phyloP scores from a whole-genome alignment of 129 eudicot genomes.

The Flaveria sonorensis region DNA sequence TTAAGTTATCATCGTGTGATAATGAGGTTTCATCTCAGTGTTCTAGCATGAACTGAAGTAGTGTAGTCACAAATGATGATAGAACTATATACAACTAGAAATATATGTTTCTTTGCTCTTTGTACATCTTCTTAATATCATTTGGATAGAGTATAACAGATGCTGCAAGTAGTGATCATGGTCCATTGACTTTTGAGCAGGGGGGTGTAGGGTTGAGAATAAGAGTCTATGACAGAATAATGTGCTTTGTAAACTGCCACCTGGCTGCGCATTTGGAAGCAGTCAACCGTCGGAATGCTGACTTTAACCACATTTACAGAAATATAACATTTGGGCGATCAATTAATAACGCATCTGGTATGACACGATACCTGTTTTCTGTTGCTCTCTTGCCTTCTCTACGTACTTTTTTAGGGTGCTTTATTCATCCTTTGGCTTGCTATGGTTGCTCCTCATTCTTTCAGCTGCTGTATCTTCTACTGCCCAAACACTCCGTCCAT shows the following conservation, averaged over 20 bases:
- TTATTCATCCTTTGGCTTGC: constrained; percentile 70
- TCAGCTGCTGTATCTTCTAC: constrained; percentile 83
- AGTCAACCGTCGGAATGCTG: constrained; percentile 84
- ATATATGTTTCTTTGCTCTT: not conserved
- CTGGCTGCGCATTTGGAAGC: constrained; percentile 99
- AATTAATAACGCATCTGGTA: constrained; percentile 84
- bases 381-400: constrained; percentile 70
- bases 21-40: not conserved
- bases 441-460: constrained; percentile 63
- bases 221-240: constrained; percentile 88
- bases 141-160: not conserved
- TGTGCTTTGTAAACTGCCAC: constrained; percentile 92
- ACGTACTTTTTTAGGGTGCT: constrained; percentile 69
- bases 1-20: not conserved
- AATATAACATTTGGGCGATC: constrained; percentile 68
- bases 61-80: no score
- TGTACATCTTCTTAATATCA: not conserved
- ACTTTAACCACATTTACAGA: constrained; percentile 87
- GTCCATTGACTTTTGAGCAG: constrained; percentile 40
- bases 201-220: constrained; percentile 98
- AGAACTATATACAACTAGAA: not conserved
- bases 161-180: constrained; percentile 14
- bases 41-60: not conserved
- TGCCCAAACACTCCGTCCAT: constrained; percentile 70
- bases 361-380: constrained; percentile 67